Percentiles rank a stretch among this genome's conserved stretches.
phyloP scores from a whole-genome alignment of 176 grass and related monocot species.

The Guadua angustifolia region DNA sequence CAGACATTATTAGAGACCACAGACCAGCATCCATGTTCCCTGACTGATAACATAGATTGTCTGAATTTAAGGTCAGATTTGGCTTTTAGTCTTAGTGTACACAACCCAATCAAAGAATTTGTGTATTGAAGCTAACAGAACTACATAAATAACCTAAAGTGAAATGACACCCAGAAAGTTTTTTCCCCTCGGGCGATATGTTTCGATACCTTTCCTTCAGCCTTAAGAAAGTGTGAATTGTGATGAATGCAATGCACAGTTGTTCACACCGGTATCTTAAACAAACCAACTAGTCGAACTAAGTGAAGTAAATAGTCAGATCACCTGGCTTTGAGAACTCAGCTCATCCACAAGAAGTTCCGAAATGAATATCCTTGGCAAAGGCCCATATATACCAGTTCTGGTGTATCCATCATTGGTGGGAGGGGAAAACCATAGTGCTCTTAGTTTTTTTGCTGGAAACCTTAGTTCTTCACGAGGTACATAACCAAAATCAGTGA shows the following conservation, averaged over 20 bases:
- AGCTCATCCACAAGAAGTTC: constrained; percentile 96
- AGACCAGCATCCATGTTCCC: constrained; percentile 6
- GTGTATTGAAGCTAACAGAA: too few species aligned
- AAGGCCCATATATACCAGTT: constrained; percentile 71
- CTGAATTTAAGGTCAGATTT: not conserved
- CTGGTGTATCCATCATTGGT: constrained; percentile 48
- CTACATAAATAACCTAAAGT: too few species aligned
- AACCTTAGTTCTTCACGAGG: constrained; percentile 84
- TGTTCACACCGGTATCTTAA: too few species aligned
- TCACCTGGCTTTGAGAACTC: constrained; percentile 79
- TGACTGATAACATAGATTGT: not conserved
- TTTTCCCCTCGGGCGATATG: too few species aligned
- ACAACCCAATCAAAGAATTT: too few species aligned
- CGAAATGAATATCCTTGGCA: constrained; percentile 96
- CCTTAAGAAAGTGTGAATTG: too few species aligned
- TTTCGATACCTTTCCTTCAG: too few species aligned
- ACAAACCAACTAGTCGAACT: not conserved
- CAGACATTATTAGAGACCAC: constrained; percentile 5
- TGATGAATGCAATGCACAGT: too few species aligned
- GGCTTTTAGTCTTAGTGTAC: not conserved
- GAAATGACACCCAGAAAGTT: too few species aligned
- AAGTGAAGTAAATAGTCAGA: not conserved
- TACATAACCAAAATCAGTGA: constrained; percentile 85
- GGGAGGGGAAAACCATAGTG: constrained; percentile 93
- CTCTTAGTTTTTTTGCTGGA: constrained; percentile 90